These are phyloP conservation scores for Cryptosporidium muris DNA, from an alignment of 169 alveolate species.

Conservation along the genomic window DNA sequence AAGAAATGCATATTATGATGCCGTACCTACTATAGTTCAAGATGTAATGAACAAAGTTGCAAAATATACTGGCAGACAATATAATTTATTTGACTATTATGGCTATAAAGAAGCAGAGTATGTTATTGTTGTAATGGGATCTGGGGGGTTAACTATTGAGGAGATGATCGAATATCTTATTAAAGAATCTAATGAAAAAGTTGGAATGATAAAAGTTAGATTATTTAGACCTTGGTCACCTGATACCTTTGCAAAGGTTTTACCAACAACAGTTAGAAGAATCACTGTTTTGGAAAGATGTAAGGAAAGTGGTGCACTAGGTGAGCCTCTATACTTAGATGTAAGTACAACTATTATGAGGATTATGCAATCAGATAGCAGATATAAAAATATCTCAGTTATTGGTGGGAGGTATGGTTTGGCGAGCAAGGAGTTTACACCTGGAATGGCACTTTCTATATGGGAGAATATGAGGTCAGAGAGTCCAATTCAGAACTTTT, in stretches of 20 bases:
- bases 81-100: slow-evolving; percentile 73
- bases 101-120: slow-evolving; percentile 74
- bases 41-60: slow-evolving; percentile 72
- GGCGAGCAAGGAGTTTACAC: slow-evolving; percentile 78
- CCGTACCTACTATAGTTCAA: slow-evolving; percentile 74
- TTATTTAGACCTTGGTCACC: slow-evolving; percentile 78
- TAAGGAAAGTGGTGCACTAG: slow-evolving; percentile 76
- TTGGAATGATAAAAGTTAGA: slow-evolving; percentile 75
- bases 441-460: slow-evolving; percentile 76
- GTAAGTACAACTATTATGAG: slow-evolving; percentile 71
- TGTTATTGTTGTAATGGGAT: slow-evolving; percentile 76
- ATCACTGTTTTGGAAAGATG: slow-evolving; percentile 75
- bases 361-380: slow-evolving; percentile 12
- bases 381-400: slow-evolving; percentile 6
- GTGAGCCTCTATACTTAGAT: slow-evolving; percentile 77
- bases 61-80: slow-evolving; percentile 73
- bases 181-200: slow-evolving; percentile 50
- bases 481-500: slow-evolving; percentile 74
- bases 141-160: slow-evolving; percentile 76
- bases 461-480: slow-evolving; percentile 73
- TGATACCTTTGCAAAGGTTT: slow-evolving; percentile 71
- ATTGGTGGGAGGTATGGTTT: slow-evolving; percentile 77
- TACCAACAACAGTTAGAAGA: slow-evolving; percentile 72
- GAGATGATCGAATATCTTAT: slow-evolving; percentile 69
- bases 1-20: slow-evolving; percentile 73